phyloP scores from a whole-genome alignment of 2,329 filamentous ascomycete species.

The Aureobasidium vineae region DNA sequence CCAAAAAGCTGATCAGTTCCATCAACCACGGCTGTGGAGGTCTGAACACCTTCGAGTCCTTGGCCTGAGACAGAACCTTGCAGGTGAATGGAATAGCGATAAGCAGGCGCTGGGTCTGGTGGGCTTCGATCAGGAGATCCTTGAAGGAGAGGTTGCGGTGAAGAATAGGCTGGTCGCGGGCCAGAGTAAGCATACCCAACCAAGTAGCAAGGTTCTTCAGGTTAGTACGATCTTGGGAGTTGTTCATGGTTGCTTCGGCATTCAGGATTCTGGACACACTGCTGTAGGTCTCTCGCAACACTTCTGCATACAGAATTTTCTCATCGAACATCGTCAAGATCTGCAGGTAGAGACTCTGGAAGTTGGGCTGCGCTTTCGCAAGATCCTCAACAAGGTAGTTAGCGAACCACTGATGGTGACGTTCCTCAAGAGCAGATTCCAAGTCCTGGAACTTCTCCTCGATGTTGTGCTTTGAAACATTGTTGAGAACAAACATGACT shows the following conservation, averaged over 20 bases:
- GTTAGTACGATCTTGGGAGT: conserved; percentile 77
- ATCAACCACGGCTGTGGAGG: conserved; percentile 97
- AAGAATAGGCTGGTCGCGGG: conserved; percentile 90
- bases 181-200: conserved; percentile 90
- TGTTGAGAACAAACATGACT: conserved; percentile 94
- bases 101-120: conserved; percentile 85
- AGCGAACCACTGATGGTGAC: conserved; percentile 95
- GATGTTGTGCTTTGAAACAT: conserved; percentile 87
- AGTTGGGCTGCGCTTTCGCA: conserved; percentile 96
- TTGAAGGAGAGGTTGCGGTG: conserved; percentile 98
- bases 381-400: conserved; percentile 92
- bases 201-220: conserved; percentile 92
- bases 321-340: conserved; percentile 81
- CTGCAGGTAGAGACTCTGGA: conserved; percentile 88
- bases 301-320: conserved; percentile 75
- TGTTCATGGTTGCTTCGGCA: conserved; percentile 80
- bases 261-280: conserved; percentile 86
- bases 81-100: conserved; percentile 97
- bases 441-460: conserved; percentile 81
- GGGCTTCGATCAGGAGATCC: conserved; percentile 87
- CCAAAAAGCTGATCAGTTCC: conserved; percentile 87
- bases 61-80: conserved; percentile 86
- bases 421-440: conserved; percentile 70
- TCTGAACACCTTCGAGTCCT: conserved; percentile 81
- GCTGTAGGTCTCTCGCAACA: conserved; percentile 89